Evolutionary conservation across 805 yeast species (phyloP), one percentile per base, ranked within the genome.

Genomic region (Pichia thaimueangensis): DNA sequence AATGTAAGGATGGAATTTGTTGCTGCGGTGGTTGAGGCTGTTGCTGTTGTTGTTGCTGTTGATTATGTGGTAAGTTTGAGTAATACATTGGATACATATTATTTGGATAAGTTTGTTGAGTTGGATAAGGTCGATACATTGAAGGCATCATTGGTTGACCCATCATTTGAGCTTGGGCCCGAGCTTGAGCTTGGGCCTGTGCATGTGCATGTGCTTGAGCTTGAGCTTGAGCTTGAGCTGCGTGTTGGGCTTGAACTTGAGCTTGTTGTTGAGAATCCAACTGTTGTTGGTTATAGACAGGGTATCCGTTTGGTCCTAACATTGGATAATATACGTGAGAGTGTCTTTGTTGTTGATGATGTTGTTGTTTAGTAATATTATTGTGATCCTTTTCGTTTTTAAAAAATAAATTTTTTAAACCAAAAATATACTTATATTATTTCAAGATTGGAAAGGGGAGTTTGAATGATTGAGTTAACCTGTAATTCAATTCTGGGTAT

Each of bases 221-320:
- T 21, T 39, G 37, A 12, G 27, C 49, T 24, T 49, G 53, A 3
- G 36, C 37, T n/a, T 42, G 42, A 13, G 32, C 32, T 19, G 23
- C 30, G 5, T 24, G 29, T 16, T 37, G 35, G 8, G 30, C 29
- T 19, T 37, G 41, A 6, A 19, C 23, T 16, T 17, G 37, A 12
- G 31, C 27, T 21, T 41, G 41, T 30, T 24, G 36, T 16, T 19
- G 25, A 11, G 22, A 21, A 12, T 23, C 31, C 20, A 19, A 30
- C n/a, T 29, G 31, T 9, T 15, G 16, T 15, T 16, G 21, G 11
- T 15, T 32, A 3, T 35, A 35, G 11, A 10, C 4, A 11, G 33
- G 24, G 19, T 40, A 34, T 34, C 38, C 43, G 16, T 40, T 33
- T 15, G 39, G 23, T n/a, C 32, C 39, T 28, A 31, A 23, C 40